Base-by-base conservation (phyloP, 139 green algal genomes). In the Picochlorum sp. region DNA sequence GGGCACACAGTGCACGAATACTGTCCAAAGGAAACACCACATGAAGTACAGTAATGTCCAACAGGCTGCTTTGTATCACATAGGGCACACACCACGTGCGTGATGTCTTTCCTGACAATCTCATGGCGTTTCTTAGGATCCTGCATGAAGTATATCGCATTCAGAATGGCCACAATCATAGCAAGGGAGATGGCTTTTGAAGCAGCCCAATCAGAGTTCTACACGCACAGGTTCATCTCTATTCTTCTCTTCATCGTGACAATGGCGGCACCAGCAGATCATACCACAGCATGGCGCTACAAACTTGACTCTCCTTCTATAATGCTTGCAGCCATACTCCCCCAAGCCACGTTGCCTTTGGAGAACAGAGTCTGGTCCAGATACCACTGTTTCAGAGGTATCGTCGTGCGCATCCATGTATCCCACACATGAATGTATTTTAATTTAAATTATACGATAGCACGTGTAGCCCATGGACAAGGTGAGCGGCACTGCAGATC, bases 201-300 rank as follows among this genome's bases (percentile, higher is more conserved):
- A 41, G 34, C 34, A 41, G 8, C 34, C 7, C 34, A 41, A 2
- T 41, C 34, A 41, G 34, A 41, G 34, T 41, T 41, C 8, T 14
- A 41, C 16, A 54, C 47, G 18, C 11, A 54, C 47, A 20, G 59
- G 62, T 67, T 89, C 84, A 6, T 79, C 57, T 14, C 81, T 70
- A 34, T 83, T 57, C 37, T 88, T 88, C 3, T 55, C 84, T 8
- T 84, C 76, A 59, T 96, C 95, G 75, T 96, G 89, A 66, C 89
- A 96, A 65, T 96, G 89, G 9, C 87, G 67, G 66, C 87, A 95
- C 77, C 76, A 88, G n/a, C 44, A 78, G 21, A 70, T 47, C 60
- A 72, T 52, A 45, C 45, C 24, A 38, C 68, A 96, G 76, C 89
- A 96, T 3, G 89, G 89, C 2, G 89, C 82, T 23, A 92, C 85